Evolutionary conservation across 148 eudicot genomes (phyloP), one percentile per base, ranked within the genome.

Genomic region (Fagopyrum esculentum): DNA sequence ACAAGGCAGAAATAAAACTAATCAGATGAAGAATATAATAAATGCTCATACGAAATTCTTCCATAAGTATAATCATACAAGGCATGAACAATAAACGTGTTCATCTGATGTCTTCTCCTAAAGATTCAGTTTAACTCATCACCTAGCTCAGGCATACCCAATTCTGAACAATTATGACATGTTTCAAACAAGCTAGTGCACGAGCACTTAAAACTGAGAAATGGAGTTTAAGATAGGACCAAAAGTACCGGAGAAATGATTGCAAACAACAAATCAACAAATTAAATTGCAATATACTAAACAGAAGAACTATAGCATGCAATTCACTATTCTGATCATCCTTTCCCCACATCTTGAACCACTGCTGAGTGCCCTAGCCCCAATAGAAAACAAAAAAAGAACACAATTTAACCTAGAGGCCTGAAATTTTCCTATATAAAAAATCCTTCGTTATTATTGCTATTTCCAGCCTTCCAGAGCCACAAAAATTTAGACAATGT

Each of bases 1-100:
- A 80, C 71, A 80, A 74, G 68, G 66, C 72, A 72, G 79, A 73
- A 30, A 4, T 77, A 73, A 73, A 76, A 15, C 17, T 73, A 22
- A 78, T 66, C 46, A 66, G 46, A 40, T 66, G 30, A 40, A 15
- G 45, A 66, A 49, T 49, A 9, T 8, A 9, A 49, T 40, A 12
- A 35, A 35, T 66, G 71, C 5, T 13, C 6, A 66, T 61, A 26
- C 68, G 1, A 61, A 59, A 10, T 8, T 1, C 40, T 35, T 35
- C 40, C 9, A 9, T 9, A 26, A 61, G 3, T 61, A 61, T 61
- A 12, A 61, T 30, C 40, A 60, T 22, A 52, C 13, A 13, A 13
- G 6, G 5, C 57, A 52, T 52, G 17, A 52, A 52, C 57, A 52
- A 52, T 12, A 8, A 12, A 13, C n/a, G n/a, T 15, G n/a, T 52